Base-by-base conservation (phyloP, 768 basidiomycete genomes). In the Tricholoma matsutake region DNA sequence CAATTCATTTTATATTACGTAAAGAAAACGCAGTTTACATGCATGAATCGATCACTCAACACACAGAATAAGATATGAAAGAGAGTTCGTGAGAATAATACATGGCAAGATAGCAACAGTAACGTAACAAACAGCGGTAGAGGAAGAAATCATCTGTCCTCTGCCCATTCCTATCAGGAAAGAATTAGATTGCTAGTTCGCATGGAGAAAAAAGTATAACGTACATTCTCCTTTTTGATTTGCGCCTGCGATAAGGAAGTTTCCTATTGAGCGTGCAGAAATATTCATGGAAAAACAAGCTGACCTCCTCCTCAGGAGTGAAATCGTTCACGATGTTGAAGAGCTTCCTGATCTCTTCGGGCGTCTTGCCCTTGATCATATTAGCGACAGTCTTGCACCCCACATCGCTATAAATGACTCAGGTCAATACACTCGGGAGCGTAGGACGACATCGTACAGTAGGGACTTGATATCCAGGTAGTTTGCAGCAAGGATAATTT, bases 281-380 rank as follows among this genome's bases (percentile, higher is more conserved):
- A 66, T 54, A 54, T 58, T 54, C 32, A 49, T 43, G 20, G 60
- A 25, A 31, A 52, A 54, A 52, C 49, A 57, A 18, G 74, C 78
- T 51, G 51, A 94, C 96, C 88, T 99, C 97, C 75, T 98, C 97
- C 72, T 99, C 97, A 18, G 96, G 95, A 4, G 97, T 98, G 72
- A 99, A 99, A 77, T 98, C 97, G 73, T 95, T 95, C 32, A 93
- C 91, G 65, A 96, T 95, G 84, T 97, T 96, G 81, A 95, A 98
- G 57, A 98, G 85, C 71, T 98, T 98, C 61, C 96, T 89, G 67
- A 99, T 98, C 79, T 98, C 97, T 75, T 98, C 97, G 22, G 97
- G 97, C 3, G 96, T 96, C 85, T 99, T 99, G 34, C 97, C 97
- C 81, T 99, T 98, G 85, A 99, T 98, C 97, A 98, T 99, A 83